Conservation (phyloP, 2,329 filamentous ascomycete species). For the Arthrocladium fulminans region DNA sequence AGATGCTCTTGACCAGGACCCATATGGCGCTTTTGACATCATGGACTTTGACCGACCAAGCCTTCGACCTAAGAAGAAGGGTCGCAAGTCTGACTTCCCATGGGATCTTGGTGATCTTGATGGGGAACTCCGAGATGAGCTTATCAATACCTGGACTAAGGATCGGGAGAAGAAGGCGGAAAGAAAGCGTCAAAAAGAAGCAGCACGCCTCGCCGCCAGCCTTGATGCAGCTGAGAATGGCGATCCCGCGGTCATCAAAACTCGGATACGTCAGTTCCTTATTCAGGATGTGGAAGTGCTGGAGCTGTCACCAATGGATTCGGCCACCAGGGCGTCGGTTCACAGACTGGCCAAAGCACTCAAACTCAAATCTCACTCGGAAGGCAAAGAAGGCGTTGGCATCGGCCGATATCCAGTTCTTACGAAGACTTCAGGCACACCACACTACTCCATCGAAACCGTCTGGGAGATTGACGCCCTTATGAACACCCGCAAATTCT, state of each 20-base stretch:
- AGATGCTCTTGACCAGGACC: constrained; percentile 50
- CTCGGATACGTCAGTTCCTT: constrained; percentile 49
- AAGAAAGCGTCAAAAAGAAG: constrained; percentile 61
- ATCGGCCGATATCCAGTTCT: constrained; percentile 66
- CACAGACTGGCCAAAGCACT: constrained; percentile 71
- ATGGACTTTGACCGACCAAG: constrained; percentile 74
- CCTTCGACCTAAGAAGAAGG: constrained; percentile 56
- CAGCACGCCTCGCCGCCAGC: constrained; percentile 56
- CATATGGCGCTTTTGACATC: constrained; percentile 65
- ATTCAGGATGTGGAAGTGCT: constrained; percentile 33
- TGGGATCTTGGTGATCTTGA: constrained; percentile 42
- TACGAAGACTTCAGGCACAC: constrained; percentile 62
- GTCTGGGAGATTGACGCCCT: constrained; percentile 38
- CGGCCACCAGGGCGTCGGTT: constrained; percentile 63
- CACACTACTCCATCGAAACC: constrained; percentile 49
- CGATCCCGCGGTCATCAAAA: constrained; percentile 57
- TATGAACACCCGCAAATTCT: constrained; percentile 21
- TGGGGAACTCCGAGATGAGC: constrained; percentile 55
- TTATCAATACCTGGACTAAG: constrained; percentile 54
- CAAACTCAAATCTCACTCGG: constrained; percentile 74
- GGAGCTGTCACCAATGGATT: constrained; percentile 74
- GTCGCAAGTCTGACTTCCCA: constrained; percentile 45
- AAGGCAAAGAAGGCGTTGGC: constrained; percentile 63
- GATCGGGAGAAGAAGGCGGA: constrained; percentile 63
- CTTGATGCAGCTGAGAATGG: constrained; percentile 47